These are phyloP conservation scores for Verticillium dahliae DNA, from an alignment of 2,329 filamentous ascomycete species.

Conservation along the genomic window DNA sequence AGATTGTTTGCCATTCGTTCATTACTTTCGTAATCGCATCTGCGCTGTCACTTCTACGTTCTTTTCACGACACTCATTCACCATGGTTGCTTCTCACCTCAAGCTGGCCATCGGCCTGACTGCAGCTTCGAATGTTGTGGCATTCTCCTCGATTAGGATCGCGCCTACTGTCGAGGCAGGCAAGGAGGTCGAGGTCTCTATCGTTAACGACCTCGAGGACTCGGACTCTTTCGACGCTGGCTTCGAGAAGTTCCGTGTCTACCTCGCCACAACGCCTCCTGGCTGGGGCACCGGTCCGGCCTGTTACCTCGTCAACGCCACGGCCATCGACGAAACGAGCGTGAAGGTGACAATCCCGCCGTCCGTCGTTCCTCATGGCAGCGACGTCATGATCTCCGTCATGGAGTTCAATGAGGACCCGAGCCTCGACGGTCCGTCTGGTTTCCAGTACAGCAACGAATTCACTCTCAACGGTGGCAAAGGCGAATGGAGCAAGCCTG, in stretches of 20 bases:
- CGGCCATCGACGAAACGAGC: conserved; percentile 16
- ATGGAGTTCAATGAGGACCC: conserved; percentile 8
- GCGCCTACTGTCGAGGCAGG: conserved; percentile 4
- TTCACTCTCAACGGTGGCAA: conserved; percentile 9
- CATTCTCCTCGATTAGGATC: conserved; percentile 1
- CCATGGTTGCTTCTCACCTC: background rate
- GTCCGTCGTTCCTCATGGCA: conserved; percentile 19
- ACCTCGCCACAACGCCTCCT: conserved; percentile 22
- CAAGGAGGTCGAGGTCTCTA: conserved; percentile 18
- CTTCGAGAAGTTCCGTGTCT: conserved; percentile 19
- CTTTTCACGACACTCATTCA: background rate
- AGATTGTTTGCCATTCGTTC: background rate
- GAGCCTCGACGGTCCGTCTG: conserved; percentile 4
- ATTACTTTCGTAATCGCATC: background rate
- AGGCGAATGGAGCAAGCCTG: conserved; percentile 7
- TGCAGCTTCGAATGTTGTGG: background rate
- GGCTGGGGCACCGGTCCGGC: conserved; percentile 21
- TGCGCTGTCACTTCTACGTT: background rate
- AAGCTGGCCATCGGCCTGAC: background rate
- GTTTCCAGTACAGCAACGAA: conserved; percentile 8
- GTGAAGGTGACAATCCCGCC: conserved; percentile 21
- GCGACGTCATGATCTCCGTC: conserved; percentile 21
- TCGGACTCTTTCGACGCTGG: conserved; percentile 15
- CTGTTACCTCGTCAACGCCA: conserved; percentile 25
- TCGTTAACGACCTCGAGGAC: conserved; percentile 23